Base-by-base conservation (phyloP, 2,329 filamentous ascomycete species). In the Orbilia javanica region DNA sequence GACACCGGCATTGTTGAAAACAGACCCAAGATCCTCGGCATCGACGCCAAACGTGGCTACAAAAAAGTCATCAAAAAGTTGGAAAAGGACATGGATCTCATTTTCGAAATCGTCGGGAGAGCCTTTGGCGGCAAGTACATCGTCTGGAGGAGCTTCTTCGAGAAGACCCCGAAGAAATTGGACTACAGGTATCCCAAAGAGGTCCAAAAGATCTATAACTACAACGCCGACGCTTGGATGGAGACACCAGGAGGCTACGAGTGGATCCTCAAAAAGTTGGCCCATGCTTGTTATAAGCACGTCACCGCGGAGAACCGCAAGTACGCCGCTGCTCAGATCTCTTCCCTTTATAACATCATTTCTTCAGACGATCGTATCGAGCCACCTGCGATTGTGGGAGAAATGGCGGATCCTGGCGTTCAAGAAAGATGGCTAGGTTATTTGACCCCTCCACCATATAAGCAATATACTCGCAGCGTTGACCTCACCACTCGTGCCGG, bases 181-280 rank as follows among this genome's bases (percentile, higher is more conserved):
- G 22, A 18, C 5, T 22, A 4, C 27, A 10, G 34, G 3, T 62
- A 44, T 34, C n/a, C 34, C 22, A 27, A 44, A 27, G 22, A 46
- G 22, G 48, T 29, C 10, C 5, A 36, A 53, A 44, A 4, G 5
- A 36, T 65, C 25, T 53, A 72, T 36, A 42, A 50, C 6, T 34
- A 29, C 10, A 60, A 20, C 34, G 11, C 20, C 10, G 69, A 73
- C 10, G 48, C 69, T 18, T 73, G 69, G 62, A 13, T 42, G 13
- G 69, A 73, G 50, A 57, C 69, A 13, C 50, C 50, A 22, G 69
- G 69, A 18, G 69, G 25, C 7, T 46, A 57, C 31, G 48, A 66
- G 27, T 73, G 62, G 69, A 46, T 65, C 42, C n/a, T 18, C 15
- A 15, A 48, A 15, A 46, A 44, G 25, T 20, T 68, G 8, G 50